Conservation (phyloP, 192 early-diverging fungal genomes). For the Coemansia sp. region DNA sequence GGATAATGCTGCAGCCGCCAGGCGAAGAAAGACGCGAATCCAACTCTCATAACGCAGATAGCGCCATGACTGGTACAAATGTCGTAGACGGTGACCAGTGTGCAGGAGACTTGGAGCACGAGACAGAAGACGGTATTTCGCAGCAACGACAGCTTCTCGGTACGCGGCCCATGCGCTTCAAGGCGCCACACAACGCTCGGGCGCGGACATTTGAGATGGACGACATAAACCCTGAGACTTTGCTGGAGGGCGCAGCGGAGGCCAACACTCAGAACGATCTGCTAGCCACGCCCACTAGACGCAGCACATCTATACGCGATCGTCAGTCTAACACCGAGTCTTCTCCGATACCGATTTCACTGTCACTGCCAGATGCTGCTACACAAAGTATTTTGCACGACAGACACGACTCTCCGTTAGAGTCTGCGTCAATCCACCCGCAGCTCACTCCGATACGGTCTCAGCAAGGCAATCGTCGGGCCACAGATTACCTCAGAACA, state of each 20-base stretch:
- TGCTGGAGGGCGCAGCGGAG: not conserved
- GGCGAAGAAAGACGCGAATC: not conserved
- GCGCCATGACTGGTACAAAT: not conserved
- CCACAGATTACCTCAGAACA: not conserved
- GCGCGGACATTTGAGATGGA: conserved; percentile 43
- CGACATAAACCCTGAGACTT: conserved; percentile 16
- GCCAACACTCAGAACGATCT: not conserved
- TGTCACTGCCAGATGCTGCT: not conserved
- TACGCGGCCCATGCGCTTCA: conserved; percentile 41
- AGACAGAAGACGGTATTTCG: not conserved
- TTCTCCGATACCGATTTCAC: not conserved
- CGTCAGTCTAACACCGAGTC: not conserved
- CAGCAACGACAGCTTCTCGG: conserved; percentile 28
- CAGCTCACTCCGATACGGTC: not conserved
- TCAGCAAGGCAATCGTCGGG: not conserved
- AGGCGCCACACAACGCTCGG: conserved; percentile 45
- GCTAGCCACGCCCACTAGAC: conserved; percentile 2
- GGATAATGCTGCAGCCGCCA: not conserved
- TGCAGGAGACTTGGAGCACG: not conserved
- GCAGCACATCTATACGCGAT: not conserved
- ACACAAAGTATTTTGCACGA: not conserved
- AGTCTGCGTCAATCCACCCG: not conserved
- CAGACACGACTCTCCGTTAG: not conserved
- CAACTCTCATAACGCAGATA: not conserved
- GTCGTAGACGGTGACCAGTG: not conserved